Evolutionary conservation across 441 rosid species (phyloP), one percentile per base, ranked within the genome.

Genomic region (Daphne laureola): DNA sequence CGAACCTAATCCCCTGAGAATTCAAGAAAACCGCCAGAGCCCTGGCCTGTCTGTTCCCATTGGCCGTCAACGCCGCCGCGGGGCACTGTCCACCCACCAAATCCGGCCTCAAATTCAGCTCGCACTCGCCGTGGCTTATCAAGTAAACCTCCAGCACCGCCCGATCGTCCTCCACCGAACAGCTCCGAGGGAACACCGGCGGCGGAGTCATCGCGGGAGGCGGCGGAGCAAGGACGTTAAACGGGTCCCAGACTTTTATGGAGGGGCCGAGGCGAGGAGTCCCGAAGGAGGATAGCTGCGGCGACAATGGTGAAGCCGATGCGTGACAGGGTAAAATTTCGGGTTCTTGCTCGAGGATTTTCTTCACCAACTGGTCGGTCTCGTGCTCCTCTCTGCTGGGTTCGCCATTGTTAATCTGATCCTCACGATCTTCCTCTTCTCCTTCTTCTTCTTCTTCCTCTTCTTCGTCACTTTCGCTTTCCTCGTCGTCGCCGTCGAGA

Each of bases 241-340:
- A 87, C 17, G 96, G 96, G 66, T 84, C 96, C 92, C 92, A 87
- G 6, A 87, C 92, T 61, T 84, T 87, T 70, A 87, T 87, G 0
- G 92, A 84, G 0, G 96, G 96, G 3, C 92, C 92, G 53, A 87
- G 70, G 25, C 96, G 75, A 4, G 96, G 96, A 16, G 96, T 87
- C 14, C 92, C 96, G 17, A 84, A 73, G 18, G 88, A 69, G 12
- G 96, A 84, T 12, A 76, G 70, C 75, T 87, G 96, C 12, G 96
- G 93, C 2, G 96, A 87, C 21, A 87, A 78, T 3, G 93, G 96
- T 7, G 96, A 80, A 23, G 93, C 96, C 4, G 93, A 87, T 17
- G 90, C 79, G 74, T 85, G 74, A 54, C 88, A 87, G 0, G 93
- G 96, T 13, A 85, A 58, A 70, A 87, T 83, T 69, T 87, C 96